These are phyloP conservation scores for Boletellus emodensis DNA, from an alignment of 768 basidiomycete species.

Conservation along the genomic window DNA sequence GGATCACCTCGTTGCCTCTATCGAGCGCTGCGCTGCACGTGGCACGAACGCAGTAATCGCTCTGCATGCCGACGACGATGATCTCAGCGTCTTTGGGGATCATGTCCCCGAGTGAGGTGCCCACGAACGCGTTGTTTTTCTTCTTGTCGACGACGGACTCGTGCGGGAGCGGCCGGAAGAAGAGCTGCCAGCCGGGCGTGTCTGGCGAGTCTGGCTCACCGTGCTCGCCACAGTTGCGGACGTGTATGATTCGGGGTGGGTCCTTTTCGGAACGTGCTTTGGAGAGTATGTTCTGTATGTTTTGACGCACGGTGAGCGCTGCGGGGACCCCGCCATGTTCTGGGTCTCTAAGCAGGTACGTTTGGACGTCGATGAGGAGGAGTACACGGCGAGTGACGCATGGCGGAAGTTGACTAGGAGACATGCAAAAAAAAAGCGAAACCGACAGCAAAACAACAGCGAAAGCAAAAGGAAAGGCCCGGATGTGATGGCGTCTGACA, in stretches of 20 bases:
- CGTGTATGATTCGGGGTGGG: slow-evolving; percentile 59
- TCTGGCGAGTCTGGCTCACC: slow-evolving; percentile 59
- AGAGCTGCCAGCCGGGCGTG: slow-evolving; percentile 59
- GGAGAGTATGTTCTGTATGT: slow-evolving; percentile 48
- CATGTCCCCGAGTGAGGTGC: slow-evolving; percentile 48
- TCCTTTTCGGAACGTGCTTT: slow-evolving; percentile 45
- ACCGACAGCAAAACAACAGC: background rate
- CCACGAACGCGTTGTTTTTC: slow-evolving; percentile 68
- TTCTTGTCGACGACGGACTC: slow-evolving; percentile 62
- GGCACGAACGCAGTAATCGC: slow-evolving; percentile 55
- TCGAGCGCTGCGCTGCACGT: slow-evolving; percentile 60
- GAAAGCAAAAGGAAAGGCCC: background rate
- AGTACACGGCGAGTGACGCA: slow-evolving; percentile 41
- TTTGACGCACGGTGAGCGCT: slow-evolving; percentile 38
- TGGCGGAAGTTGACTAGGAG: slow-evolving; percentile 16
- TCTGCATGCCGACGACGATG: slow-evolving; percentile 63
- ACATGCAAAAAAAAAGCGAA: slow-evolving; percentile 11
- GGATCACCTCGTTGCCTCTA: slow-evolving; percentile 61
- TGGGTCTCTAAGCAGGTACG: slow-evolving; percentile 44
- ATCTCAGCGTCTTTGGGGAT: slow-evolving; percentile 55
- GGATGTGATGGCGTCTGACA: background rate
- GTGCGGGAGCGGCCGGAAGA: slow-evolving; percentile 44
- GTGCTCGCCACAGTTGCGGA: slow-evolving; percentile 60
- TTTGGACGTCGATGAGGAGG: slow-evolving; percentile 58
- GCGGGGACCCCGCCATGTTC: slow-evolving; percentile 52